Conservation (phyloP, 2,329 filamentous ascomycete species). For the Chrysoporthe cubensis region DNA sequence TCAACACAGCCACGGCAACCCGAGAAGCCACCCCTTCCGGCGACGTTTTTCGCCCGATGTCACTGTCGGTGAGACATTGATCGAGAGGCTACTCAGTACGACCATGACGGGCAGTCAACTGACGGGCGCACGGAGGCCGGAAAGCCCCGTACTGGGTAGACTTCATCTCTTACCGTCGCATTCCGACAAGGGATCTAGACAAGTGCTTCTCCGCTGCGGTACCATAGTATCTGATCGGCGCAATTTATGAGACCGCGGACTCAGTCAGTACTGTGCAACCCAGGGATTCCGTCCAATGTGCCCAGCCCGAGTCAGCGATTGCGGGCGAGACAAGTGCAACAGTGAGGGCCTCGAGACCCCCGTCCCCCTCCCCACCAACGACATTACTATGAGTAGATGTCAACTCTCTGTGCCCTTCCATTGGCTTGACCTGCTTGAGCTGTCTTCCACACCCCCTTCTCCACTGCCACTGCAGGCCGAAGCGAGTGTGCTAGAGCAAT, state of each 20-base stretch:
- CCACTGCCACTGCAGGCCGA: constrained; percentile 5
- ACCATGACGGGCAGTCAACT: background rate
- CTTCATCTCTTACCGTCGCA: background rate
- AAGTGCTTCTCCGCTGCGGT: background rate
- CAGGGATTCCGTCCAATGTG: background rate
- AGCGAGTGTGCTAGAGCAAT: background rate
- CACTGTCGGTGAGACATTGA: background rate
- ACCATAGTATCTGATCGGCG: constrained; percentile 1
- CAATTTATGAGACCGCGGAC: constrained; percentile 1
- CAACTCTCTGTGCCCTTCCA: background rate
- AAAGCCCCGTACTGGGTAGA: background rate
- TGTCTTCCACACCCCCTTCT: background rate
- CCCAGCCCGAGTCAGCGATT: too few species aligned
- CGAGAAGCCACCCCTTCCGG: background rate
- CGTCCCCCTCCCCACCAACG: too few species aligned
- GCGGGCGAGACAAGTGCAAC: too few species aligned
- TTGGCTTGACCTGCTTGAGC: background rate
- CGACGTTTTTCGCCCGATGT: background rate
- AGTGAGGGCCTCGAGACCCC: too few species aligned
- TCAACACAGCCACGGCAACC: background rate
- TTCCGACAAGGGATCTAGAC: background rate
- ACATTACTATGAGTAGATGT: too few species aligned
- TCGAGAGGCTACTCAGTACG: background rate
- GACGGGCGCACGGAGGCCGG: background rate
- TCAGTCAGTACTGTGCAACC: background rate